Percentiles rank a stretch among this genome's conserved stretches.
Evolutionary conservation across 1,284 basidiomycete species (phyloP).

Genomic region (Ustilago hordei): DNA sequence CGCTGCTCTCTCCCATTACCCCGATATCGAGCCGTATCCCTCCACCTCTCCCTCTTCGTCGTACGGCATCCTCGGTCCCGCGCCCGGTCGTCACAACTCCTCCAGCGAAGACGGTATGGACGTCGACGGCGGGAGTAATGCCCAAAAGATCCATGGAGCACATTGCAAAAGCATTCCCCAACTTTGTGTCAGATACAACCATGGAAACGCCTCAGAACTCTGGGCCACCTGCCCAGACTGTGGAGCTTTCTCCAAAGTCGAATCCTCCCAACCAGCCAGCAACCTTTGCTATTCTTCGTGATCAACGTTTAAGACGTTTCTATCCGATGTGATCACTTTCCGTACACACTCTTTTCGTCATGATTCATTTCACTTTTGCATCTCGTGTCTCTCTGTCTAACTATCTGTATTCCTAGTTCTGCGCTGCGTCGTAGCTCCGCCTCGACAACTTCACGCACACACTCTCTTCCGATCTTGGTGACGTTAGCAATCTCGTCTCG

Average conservation of each 20-base stretch:
- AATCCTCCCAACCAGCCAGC: slow-evolving; percentile 22
- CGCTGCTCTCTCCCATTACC: slow-evolving; percentile 15
- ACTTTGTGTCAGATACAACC: slow-evolving; percentile 56
- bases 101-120: slow-evolving; percentile 37
- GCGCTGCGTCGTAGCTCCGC: not conserved
- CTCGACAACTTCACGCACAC: not conserved
- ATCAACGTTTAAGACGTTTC: slow-evolving; percentile 17
- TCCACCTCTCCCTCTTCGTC: slow-evolving; percentile 25
- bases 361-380: not conserved
- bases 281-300: slow-evolving; percentile 49
- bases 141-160: slow-evolving; percentile 32
- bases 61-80: slow-evolving; percentile 47
- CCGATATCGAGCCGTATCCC: slow-evolving; percentile 35
- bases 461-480: not conserved
- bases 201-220: slow-evolving; percentile 50
- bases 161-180: slow-evolving; percentile 62
- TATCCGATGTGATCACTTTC: slow-evolving; percentile 19
- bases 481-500: slow-evolving; percentile 1
- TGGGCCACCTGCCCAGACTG: slow-evolving; percentile 61
- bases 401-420: slow-evolving; percentile 16
- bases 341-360: not conserved
- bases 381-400: slow-evolving; percentile 3
- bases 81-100: slow-evolving; percentile 17
- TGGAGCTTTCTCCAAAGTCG: slow-evolving; percentile 45
- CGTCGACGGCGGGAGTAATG: slow-evolving; percentile 19